Conservation (phyloP, 2,329 filamentous ascomycete genomes). For the Pseudocercospora musae region DNA sequence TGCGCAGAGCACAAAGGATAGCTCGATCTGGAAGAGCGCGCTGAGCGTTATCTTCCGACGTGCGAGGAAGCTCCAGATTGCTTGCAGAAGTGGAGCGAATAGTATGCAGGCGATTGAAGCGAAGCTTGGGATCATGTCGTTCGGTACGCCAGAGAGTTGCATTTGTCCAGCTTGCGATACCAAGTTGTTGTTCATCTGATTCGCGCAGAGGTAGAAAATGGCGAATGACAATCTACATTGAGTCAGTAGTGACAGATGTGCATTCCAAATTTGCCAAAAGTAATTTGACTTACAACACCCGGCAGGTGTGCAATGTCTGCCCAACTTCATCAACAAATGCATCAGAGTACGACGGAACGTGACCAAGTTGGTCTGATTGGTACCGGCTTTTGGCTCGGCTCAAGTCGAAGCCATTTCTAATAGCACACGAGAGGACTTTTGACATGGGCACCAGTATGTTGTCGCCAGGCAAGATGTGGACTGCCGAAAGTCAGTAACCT, state of each 20-base stretch:
- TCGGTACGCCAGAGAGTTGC: slow-evolving; percentile 34
- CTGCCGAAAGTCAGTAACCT: slow-evolving; percentile 1
- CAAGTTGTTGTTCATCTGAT: slow-evolving; percentile 41
- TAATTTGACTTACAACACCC: slow-evolving; percentile 6
- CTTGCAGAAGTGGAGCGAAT: slow-evolving; percentile 9
- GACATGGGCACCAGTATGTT: slow-evolving; percentile 10
- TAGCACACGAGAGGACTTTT: slow-evolving; percentile 6
- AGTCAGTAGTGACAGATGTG: slow-evolving; percentile 14
- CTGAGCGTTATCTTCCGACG: slow-evolving; percentile 51
- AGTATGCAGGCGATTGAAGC: slow-evolving; percentile 13
- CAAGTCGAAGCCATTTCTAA: slow-evolving; percentile 7
- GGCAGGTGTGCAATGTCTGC: slow-evolving; percentile 8
- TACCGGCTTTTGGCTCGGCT: slow-evolving; percentile 3
- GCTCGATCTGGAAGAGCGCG: slow-evolving; percentile 27
- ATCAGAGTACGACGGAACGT: slow-evolving; percentile 18
- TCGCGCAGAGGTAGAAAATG: slow-evolving; percentile 38
- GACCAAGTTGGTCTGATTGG: neutral
- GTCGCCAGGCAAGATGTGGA: slow-evolving; percentile 7
- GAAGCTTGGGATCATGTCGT: slow-evolving; percentile 36
- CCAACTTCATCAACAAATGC: slow-evolving; percentile 35
- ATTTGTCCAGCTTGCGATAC: slow-evolving; percentile 39
- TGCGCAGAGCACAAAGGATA: slow-evolving; percentile 13
- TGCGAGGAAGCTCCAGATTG: slow-evolving; percentile 6
- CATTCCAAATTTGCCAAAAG: neutral
- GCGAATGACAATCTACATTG: slow-evolving; percentile 32